phyloP scores from a whole-genome alignment of 805 yeast genomes.

The Monosporozyma aerobia region DNA sequence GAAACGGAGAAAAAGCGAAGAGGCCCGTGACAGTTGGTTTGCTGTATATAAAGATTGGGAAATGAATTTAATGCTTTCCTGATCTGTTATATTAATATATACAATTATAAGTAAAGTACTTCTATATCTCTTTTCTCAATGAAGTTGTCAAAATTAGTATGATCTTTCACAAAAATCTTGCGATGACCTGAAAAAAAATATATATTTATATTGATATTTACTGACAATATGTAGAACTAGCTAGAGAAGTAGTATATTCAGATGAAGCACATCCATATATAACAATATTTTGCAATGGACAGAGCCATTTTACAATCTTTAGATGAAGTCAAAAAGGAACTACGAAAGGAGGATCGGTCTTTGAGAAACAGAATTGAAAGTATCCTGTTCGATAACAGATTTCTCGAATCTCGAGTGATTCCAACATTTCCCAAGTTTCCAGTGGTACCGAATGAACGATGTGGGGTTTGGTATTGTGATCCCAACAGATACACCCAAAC shows the following conservation, averaged over 20 bases:
- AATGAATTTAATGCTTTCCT: conserved; percentile 63
- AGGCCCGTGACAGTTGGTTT: conserved; percentile 61
- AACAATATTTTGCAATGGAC: not conserved
- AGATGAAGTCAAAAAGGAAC: conserved; percentile 30
- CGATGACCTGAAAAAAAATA: too few species aligned
- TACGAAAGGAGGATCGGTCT: conserved; percentile 43
- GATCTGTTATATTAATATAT: not conserved
- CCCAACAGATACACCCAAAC: conserved; percentile 36
- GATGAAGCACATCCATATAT: too few species aligned
- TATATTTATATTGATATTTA: too few species aligned
- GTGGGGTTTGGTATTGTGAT: conserved; percentile 78
- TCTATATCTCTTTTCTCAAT: not conserved
- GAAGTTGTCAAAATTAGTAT: too few species aligned
- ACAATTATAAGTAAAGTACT: not conserved
- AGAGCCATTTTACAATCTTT: conserved; percentile 2
- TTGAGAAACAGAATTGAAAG: conserved; percentile 58
- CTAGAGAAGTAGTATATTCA: too few species aligned
- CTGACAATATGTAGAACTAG: too few species aligned
- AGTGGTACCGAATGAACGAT: conserved; percentile 66
- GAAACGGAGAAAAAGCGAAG: conserved; percentile 58
- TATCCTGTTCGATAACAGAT: conserved; percentile 53
- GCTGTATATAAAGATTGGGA: conserved; percentile 77
- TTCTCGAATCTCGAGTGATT: conserved; percentile 31
- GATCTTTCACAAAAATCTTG: not conserved
- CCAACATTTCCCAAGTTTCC: conserved; percentile 37